Evolutionary conservation across 2,329 filamentous ascomycete genomes (phyloP), one percentile per base, ranked within the genome.

Genomic region (Epichloe hybrida): DNA sequence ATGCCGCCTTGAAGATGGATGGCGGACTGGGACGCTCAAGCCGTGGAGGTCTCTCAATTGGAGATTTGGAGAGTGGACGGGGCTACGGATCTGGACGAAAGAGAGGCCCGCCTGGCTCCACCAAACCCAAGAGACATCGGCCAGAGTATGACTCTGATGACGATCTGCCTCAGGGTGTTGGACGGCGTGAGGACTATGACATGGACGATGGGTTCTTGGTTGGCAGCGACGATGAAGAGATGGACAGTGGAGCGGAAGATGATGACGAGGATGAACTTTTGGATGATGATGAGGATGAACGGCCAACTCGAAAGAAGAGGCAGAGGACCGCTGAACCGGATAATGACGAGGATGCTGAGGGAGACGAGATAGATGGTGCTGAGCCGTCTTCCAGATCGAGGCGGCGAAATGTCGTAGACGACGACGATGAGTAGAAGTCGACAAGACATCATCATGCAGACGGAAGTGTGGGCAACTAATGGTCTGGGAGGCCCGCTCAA

Each of bases 151-250:
- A 90, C 59, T 87, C 87, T 8, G 86, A 89, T 58, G 84, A 88
- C 57, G 84, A 86, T 53, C 72, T 82, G 37, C 79, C 80, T 15
- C 75, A 77, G 38, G 78, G 80, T 35, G 72, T 71, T 44, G 75
- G 75, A 35, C 77, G 79, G 49, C 76, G 83, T 53, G 84, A 90
- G 56, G 84, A 88, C 56, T 91, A 91, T 62, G 86, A 90, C 55
- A 76, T 84, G 62, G 84, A 84, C 36, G 86, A 91, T 60, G 86
- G 84, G 52, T 91, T 91, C 62, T 77, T 91, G 51, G 86, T 84
- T 3, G 74, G 74, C 3, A 88, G 83, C 59, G 86, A 88, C 56
- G 84, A 88, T 52, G 86, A 89, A 41, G 79, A 78, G 40, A 69
- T 72, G 52, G 79, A 76, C 35, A 79, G 73, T 3, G 80, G 75